These are phyloP conservation scores for Stemphylium beticola DNA, from an alignment of 2,329 filamentous ascomycete species.

Conservation along the genomic window DNA sequence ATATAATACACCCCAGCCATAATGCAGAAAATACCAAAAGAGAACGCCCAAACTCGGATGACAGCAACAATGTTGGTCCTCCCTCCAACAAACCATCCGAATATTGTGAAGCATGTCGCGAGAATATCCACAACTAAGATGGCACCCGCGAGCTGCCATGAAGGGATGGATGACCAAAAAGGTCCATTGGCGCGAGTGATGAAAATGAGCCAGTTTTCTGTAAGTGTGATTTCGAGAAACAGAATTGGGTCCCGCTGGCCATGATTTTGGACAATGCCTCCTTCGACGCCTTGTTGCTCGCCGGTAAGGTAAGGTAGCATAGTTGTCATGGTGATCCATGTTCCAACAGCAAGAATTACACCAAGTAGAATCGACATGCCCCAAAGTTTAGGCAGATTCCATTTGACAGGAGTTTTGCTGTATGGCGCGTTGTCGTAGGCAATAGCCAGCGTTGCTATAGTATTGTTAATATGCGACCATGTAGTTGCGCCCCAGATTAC, in stretches of 20 bases:
- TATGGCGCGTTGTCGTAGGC: constrained; percentile 92
- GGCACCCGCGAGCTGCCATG: constrained; percentile 80
- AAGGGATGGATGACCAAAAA: constrained; percentile 89
- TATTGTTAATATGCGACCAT: not conserved
- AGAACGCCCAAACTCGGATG: constrained; percentile 89
- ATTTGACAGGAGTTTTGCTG: constrained; percentile 86
- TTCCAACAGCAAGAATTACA: constrained; percentile 78
- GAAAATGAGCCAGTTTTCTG: constrained; percentile 96
- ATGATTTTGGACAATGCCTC: constrained; percentile 89
- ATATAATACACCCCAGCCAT: constrained; percentile 81
- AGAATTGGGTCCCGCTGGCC: constrained; percentile 81
- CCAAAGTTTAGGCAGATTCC: constrained; percentile 94
- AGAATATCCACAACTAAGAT: constrained; percentile 83
- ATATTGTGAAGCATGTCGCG: constrained; percentile 84
- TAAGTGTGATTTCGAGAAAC: constrained; percentile 88
- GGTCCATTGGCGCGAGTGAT: constrained; percentile 92
- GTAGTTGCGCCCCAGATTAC: not conserved
- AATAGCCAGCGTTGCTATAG: constrained; percentile 78
- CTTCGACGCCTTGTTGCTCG: constrained; percentile 63
- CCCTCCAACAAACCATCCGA: constrained; percentile 77
- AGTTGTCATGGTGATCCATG: constrained; percentile 88
- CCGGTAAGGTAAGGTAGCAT: constrained; percentile 64
- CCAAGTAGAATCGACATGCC: constrained; percentile 88
- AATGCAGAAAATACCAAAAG: constrained; percentile 85
- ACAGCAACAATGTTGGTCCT: constrained; percentile 81